Evolutionary conservation across 2,329 filamentous ascomycete species (phyloP).

Genomic region (Colletotrichum sp.): DNA sequence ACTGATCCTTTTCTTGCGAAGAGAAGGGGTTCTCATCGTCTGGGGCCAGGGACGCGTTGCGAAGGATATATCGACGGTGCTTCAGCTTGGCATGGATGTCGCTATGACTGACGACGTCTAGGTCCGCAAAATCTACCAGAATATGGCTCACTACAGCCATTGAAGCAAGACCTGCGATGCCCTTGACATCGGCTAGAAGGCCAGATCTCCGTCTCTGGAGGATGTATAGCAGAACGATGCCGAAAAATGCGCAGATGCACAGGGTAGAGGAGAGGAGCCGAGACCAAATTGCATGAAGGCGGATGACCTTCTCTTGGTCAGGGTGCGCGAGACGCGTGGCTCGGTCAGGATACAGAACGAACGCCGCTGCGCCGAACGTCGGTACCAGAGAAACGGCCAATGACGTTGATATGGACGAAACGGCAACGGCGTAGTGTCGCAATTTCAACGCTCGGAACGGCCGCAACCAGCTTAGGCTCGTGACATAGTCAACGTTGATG

Average conservation of each 20-base stretch:
- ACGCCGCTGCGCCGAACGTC: slow-evolving; percentile 68
- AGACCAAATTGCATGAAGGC: slow-evolving; percentile 64
- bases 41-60: slow-evolving; percentile 74
- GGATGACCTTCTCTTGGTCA: slow-evolving; percentile 55
- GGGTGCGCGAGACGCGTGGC: slow-evolving; percentile 46
- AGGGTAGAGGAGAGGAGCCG: slow-evolving; percentile 64
- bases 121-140: slow-evolving; percentile 74
- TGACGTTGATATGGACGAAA: slow-evolving; percentile 68
- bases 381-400: slow-evolving; percentile 73
- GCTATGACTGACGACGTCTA: slow-evolving; percentile 70
- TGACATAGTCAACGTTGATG: slow-evolving; percentile 78
- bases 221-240: slow-evolving; percentile 62
- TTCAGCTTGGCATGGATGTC: slow-evolving; percentile 74
- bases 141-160: slow-evolving; percentile 79
- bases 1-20: slow-evolving; percentile 48
- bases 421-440: slow-evolving; percentile 71
- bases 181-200: slow-evolving; percentile 70
- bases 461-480: slow-evolving; percentile 68
- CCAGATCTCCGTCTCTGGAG: slow-evolving; percentile 69
- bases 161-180: slow-evolving; percentile 75
- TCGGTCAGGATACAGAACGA: slow-evolving; percentile 61
- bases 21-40: slow-evolving; percentile 56
- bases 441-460: slow-evolving; percentile 67
- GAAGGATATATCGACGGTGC: slow-evolving; percentile 69
- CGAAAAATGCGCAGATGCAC: slow-evolving; percentile 61